Base-by-base conservation (phyloP, 2,329 filamentous ascomycete species). In the Parascedosporium putredinis region DNA sequence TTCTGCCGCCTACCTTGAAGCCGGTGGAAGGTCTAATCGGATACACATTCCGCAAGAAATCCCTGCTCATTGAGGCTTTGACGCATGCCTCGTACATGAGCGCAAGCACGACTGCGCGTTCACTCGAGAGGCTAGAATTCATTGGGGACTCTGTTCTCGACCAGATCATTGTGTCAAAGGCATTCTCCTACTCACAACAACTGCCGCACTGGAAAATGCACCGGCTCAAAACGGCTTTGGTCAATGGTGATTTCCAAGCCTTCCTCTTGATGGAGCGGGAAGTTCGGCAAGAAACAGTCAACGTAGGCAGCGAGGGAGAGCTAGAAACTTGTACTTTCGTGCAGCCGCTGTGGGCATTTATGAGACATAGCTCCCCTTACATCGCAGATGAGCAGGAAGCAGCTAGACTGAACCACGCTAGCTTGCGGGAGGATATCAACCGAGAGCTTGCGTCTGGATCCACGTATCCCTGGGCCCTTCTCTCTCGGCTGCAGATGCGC, bases 71-170 rank as follows among this genome's bases (percentile, higher is more conserved):
- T 0, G 87, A 96, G 66, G 86, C 90, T 2, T 71, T 91, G 46
- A 95, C 89, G 0, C 90, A 96, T 59, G 70, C 79, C 0, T 90
- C 86, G 0, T 70, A 69, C 25, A 64, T 67, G 14, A 68, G 74
- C 4, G 70, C 70, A 2, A 71, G 66, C 20, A 53, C 55, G 12
- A 57, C 59, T 31, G 27, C 27, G n/a, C 27, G 27, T 43, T 67
- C 67, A 0, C 74, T 80, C 10, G 86, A 96, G 56, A 78, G 89
- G 0, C 75, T 96, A 1, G 91, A 96, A 60, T 95, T 93, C 58
- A 69, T 96, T 0, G 91, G 91, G 1, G 91, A 97, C 57, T 79
- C 88, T 0, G 71, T 96, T 2, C 77, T 97, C 0, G 91, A 97
- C 64, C 76, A 81, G 56, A 70, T 95, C 50, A 70, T 96, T 45